Percentiles rank a stretch among this genome's conserved stretches.
Evolutionary conservation across 176 grass and related monocot species (phyloP).

Genomic region (Rhipidocladum racemiflorum): DNA sequence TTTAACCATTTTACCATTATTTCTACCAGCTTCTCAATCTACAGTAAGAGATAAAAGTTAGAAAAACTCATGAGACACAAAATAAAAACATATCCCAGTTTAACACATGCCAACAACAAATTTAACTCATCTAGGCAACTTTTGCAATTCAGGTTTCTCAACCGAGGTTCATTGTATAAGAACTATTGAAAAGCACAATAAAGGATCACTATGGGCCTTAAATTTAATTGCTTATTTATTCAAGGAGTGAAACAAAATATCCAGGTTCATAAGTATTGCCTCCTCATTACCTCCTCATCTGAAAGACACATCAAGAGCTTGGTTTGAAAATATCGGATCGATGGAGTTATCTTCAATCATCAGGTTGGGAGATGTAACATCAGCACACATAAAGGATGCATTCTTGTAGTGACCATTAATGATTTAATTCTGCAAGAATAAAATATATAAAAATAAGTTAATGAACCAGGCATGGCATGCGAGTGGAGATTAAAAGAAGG

Average conservation of each 20-base stretch:
- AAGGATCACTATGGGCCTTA: background rate
- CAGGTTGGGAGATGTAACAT: slow-evolving; percentile 80
- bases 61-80: background rate
- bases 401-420: slow-evolving; percentile 86
- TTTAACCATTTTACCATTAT: slow-evolving; percentile 92
- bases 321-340: slow-evolving; percentile 94
- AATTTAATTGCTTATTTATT: slow-evolving; percentile 8
- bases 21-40: slow-evolving; percentile 76
- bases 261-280: background rate
- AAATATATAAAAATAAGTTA: background rate
- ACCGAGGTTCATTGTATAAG: background rate
- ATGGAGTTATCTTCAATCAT: slow-evolving; percentile 64
- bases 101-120: background rate
- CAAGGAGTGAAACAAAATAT: background rate
- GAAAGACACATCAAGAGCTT: slow-evolving; percentile 99
- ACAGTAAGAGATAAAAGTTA: slow-evolving; percentile 23
- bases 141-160: background rate
- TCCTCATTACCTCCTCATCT: slow-evolving; percentile 75
- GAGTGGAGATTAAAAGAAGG: background rate
- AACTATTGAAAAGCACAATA: background rate
- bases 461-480: background rate
- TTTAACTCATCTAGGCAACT: background rate
- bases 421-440: slow-evolving; percentile 71
- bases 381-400: slow-evolving; percentile 83
- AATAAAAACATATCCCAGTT: background rate